These are phyloP conservation scores for Neurospora terricola DNA, from an alignment of 495 filamentous ascomycete species.

Conservation along the genomic window DNA sequence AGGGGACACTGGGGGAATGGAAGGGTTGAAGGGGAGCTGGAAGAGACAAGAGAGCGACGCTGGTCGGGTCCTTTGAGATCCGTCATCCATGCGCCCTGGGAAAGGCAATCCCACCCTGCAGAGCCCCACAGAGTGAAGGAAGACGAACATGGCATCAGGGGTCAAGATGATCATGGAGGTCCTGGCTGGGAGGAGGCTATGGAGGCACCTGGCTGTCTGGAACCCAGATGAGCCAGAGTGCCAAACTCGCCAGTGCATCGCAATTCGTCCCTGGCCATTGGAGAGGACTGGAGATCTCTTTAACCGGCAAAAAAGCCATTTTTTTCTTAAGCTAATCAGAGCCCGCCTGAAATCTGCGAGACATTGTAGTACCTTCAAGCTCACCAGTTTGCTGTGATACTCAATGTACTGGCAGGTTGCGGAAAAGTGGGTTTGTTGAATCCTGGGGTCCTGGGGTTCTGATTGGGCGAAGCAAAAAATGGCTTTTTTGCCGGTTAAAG, in stretches of 20 bases:
- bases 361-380: no score
- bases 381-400: no score
- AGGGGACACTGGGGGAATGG: background rate
- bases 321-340: no score
- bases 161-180: constrained; percentile 8
- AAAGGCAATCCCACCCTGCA: constrained; percentile 15
- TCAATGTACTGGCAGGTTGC: no score
- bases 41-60: background rate
- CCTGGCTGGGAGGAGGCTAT: background rate
- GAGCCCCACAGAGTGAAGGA: constrained; percentile 10
- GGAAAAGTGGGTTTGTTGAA: no score
- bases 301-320: no score
- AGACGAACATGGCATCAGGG: constrained; percentile 11
- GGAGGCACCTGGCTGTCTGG: background rate
- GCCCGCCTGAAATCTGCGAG: no score
- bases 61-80: background rate
- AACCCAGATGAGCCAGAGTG: background rate
- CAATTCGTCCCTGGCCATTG: background rate
- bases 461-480: no score
- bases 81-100: constrained; percentile 1
- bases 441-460: no score
- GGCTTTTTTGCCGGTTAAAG: no score
- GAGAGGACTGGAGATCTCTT: background rate
- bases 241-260: background rate
- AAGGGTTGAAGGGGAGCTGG: constrained; percentile 1